Base-by-base conservation (phyloP, 169 alveolate species). In the Nephromyces sp. region DNA sequence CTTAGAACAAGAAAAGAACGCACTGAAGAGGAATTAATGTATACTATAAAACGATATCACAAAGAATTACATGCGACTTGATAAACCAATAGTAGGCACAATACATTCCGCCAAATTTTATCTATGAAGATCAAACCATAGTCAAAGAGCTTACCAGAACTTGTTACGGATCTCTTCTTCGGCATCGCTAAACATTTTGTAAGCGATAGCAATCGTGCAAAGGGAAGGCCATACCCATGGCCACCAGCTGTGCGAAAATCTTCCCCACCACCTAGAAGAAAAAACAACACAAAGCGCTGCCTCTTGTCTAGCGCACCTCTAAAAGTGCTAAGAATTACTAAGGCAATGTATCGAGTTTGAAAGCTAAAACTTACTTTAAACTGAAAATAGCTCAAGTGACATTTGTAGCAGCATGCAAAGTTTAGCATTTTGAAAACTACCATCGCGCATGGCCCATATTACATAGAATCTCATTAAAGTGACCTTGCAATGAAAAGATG, bases 61-160 rank as follows among this genome's bases (percentile, higher is more conserved):
- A n/a, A n/a, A n/a, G n/a, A n/a, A n/a, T n/a, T n/a, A n/a, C n/a
- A n/a, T n/a, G n/a, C n/a, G n/a, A n/a, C n/a, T n/a, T n/a, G n/a
- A n/a, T n/a, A n/a, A n/a, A n/a, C n/a, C n/a, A n/a, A n/a, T n/a
- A n/a, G n/a, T n/a, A n/a, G n/a, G n/a, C n/a, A n/a, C n/a, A n/a
- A n/a, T n/a, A n/a, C n/a, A n/a, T n/a, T n/a, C n/a, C n/a, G n/a
- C n/a, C n/a, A n/a, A n/a, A n/a, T n/a, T n/a, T n/a, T n/a, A n/a
- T n/a, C n/a, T n/a, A n/a, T n/a, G n/a, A n/a, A n/a, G n/a, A n/a
- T n/a, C n/a, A n/a, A n/a, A n/a, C n/a, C n/a, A n/a, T n/a, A n/a
- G n/a, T n/a, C n/a, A n/a, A n/a, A n/a, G 57, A 15, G 88, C 67
- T 85, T 82, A 71, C 82, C 82, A 76, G 34, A 67, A 76, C 29